Evolutionary conservation across 441 rosid species (phyloP).

Genomic region (Hura crepitans): DNA sequence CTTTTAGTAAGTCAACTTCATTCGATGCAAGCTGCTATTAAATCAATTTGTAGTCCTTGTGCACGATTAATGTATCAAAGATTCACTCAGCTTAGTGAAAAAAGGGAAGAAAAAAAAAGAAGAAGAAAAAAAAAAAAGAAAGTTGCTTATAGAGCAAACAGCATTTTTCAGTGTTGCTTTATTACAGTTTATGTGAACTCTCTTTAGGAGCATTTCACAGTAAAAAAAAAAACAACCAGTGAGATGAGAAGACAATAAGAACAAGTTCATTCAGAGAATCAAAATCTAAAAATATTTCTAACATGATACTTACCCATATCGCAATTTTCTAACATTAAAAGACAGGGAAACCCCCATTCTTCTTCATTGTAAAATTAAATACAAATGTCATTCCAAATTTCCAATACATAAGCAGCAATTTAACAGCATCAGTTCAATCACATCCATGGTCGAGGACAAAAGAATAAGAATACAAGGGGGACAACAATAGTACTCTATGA

Average conservation of each 20-base stretch:
- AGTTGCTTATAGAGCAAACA: not conserved
- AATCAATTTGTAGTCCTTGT: not conserved
- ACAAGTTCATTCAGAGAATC: not conserved
- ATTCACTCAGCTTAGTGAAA: not conserved
- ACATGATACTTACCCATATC: not conserved
- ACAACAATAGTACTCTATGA: too few species aligned
- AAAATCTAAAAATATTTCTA: not conserved
- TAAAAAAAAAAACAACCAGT: not conserved
- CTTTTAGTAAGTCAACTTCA: not conserved
- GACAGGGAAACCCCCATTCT: not conserved
- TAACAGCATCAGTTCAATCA: conserved; percentile 4
- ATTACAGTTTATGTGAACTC: not conserved
- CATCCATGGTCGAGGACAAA: not conserved
- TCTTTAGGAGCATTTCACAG: not conserved
- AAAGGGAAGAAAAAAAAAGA: too few species aligned
- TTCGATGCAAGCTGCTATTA: not conserved
- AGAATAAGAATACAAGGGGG: not conserved
- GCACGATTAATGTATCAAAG: not conserved
- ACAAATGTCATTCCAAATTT: not conserved
- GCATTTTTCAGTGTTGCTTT: not conserved
- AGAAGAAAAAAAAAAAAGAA: not conserved
- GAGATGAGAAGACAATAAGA: not conserved
- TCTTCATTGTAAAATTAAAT: not conserved
- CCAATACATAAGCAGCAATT: not conserved
- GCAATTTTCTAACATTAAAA: not conserved